Evolutionary conservation across 2,329 filamentous ascomycete species (phyloP).

Genomic region (Diaporthe sp.): DNA sequence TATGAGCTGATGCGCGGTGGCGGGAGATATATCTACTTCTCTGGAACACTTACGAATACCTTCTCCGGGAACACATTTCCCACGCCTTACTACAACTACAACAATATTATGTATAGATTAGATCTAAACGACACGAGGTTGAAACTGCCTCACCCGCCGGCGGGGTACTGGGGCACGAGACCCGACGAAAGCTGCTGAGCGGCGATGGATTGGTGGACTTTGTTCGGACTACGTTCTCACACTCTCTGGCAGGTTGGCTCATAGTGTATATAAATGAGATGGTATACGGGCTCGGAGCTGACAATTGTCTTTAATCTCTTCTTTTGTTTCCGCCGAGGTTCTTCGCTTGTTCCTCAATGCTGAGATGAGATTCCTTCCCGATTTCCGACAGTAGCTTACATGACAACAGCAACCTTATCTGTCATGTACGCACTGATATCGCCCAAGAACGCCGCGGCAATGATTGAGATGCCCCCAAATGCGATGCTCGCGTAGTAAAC

Average conservation of each 20-base stretch:
- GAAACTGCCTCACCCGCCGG: conserved; percentile 19
- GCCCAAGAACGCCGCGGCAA: conserved; percentile 71
- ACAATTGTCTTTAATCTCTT: neutral
- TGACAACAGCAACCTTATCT: conserved; percentile 68
- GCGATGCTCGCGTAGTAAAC: conserved; percentile 74
- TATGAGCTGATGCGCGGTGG: conserved; percentile 36
- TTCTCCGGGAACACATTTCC: conserved; percentile 39
- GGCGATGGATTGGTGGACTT: neutral
- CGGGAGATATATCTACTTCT: conserved; percentile 39
- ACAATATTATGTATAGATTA: conserved; percentile 41
- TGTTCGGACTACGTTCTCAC: neutral
- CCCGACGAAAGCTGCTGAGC: conserved; percentile 15
- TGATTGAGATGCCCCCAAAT: conserved; percentile 69
- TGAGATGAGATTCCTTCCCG: neutral
- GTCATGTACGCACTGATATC: conserved; percentile 72
- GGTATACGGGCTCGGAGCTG: neutral
- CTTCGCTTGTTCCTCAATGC: neutral
- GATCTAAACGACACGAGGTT: conserved; percentile 34
- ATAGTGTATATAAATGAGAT: neutral
- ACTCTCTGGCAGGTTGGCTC: neutral
- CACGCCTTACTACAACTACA: conserved; percentile 40
- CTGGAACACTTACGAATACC: conserved; percentile 39
- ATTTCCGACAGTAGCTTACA: conserved; percentile 42
- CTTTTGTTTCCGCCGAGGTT: neutral
- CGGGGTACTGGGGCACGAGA: conserved; percentile 32